phyloP scores from a whole-genome alignment of 2,329 filamentous ascomycete species.

The Phoma herbarum region DNA sequence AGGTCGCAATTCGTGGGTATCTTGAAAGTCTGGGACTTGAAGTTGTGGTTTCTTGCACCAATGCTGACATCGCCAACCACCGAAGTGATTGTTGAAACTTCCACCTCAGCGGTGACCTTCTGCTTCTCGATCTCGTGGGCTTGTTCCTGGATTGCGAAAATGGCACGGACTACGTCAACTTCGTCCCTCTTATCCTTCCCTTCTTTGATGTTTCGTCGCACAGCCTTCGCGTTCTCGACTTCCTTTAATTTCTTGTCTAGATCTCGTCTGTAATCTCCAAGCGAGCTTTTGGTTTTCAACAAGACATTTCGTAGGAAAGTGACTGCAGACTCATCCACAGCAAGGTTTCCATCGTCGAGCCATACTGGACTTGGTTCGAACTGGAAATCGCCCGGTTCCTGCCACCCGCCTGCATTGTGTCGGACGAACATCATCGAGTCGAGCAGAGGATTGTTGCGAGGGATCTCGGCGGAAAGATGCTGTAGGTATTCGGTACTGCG shows the following conservation, averaged over 20 bases:
- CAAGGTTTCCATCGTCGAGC: constrained; percentile 90
- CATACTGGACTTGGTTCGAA: constrained; percentile 97
- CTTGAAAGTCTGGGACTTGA: constrained; percentile 99
- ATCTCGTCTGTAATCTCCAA: constrained; percentile 81
- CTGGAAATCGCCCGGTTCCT: constrained; percentile 82
- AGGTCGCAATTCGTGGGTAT: constrained; percentile 98
- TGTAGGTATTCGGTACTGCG: constrained; percentile 77
- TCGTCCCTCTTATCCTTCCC: constrained; percentile 91
- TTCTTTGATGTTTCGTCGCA: constrained; percentile 79
- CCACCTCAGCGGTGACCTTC: constrained; percentile 87
- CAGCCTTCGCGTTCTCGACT: constrained; percentile 77
- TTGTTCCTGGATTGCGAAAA: constrained; percentile 84
- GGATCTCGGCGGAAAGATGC: constrained; percentile 80
- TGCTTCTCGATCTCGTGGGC: constrained; percentile 85
- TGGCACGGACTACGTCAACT: constrained; percentile 80
- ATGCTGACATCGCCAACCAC: constrained; percentile 92
- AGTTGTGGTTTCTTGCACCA: constrained; percentile 94
- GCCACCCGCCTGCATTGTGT: constrained; percentile 84
- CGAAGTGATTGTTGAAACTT: constrained; percentile 90
- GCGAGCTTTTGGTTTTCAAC: constrained; percentile 84
- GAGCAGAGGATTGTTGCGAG: constrained; percentile 84
- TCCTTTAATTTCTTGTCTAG: constrained; percentile 87
- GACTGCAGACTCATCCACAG: constrained; percentile 86
- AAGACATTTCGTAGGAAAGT: constrained; percentile 91
- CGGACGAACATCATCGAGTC: constrained; percentile 98